Percentiles rank a stretch among this genome's conserved stretches.
These are phyloP conservation scores for Heritiera fomes DNA, from an alignment of 345 rosid species.

Conservation along the genomic window DNA sequence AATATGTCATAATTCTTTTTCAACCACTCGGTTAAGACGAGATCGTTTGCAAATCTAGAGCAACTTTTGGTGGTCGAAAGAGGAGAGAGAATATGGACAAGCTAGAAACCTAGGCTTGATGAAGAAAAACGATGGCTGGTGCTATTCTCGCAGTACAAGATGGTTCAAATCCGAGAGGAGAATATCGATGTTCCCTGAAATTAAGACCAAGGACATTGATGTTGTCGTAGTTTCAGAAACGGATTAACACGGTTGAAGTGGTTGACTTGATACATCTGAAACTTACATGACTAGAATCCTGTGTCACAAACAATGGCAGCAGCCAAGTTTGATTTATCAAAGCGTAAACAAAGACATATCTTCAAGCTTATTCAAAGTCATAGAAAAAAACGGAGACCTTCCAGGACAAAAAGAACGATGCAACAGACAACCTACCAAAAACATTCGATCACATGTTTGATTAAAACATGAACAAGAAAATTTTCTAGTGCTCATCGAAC, in stretches of 20 bases:
- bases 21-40: no score
- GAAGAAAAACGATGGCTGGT: not conserved
- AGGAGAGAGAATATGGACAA: not conserved
- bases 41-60: no score
- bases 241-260: not conserved
- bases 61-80: no score
- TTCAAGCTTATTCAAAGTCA: not conserved
- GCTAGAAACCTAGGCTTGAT: not conserved
- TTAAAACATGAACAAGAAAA: conserved; percentile 22
- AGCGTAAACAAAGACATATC: not conserved
- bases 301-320: not conserved
- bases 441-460: conserved; percentile 5
- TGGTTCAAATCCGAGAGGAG: not conserved
- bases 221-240: not conserved
- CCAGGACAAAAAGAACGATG: not conserved
- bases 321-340: not conserved
- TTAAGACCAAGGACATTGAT: not conserved
- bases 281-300: not conserved
- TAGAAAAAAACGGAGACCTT: not conserved
- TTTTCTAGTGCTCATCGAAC: not conserved
- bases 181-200: not conserved
- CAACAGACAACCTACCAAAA: conserved; percentile 22
- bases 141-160: not conserved
- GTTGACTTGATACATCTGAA: not conserved
- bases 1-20: no score